Percentiles rank a stretch among this genome's conserved stretches.
These are phyloP conservation scores for Botryotinia globosa DNA, from an alignment of 2,329 filamentous ascomycete species.

Conservation along the genomic window DNA sequence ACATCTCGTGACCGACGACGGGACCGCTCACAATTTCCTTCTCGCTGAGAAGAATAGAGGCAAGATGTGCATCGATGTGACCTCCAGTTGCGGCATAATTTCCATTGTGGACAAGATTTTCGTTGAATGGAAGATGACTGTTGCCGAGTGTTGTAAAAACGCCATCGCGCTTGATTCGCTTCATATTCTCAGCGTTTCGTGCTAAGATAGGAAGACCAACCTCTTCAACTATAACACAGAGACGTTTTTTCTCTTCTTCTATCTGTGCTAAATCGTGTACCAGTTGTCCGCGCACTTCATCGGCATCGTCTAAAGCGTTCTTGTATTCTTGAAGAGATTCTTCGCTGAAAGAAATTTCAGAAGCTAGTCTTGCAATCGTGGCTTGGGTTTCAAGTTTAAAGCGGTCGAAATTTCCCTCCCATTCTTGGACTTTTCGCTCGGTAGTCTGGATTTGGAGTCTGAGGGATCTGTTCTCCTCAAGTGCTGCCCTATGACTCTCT, in stretches of 20 bases:
- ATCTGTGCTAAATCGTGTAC: not conserved
- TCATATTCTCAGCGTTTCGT: not conserved
- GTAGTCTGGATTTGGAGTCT: not conserved
- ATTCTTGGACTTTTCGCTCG: not conserved
- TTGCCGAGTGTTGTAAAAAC: not conserved
- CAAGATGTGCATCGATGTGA: constrained; percentile 6
- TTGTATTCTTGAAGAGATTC: not conserved
- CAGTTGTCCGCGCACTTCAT: not conserved
- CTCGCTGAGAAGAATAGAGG: not conserved
- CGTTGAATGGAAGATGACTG: not conserved
- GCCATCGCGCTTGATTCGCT: not conserved
- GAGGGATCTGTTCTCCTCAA: not conserved
- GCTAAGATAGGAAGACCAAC: constrained; percentile 1
- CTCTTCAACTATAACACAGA: not conserved
- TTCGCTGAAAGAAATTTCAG: not conserved
- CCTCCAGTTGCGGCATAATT: not conserved
- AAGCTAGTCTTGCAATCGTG: not conserved
- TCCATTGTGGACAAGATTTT: not conserved
- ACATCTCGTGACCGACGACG: not conserved
- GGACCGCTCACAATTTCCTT: not conserved
- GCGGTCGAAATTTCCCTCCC: not conserved
- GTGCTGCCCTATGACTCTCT: not conserved
- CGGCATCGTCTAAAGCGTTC: not conserved
- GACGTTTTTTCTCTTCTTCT: not conserved
- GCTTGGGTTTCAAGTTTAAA: not conserved